Evolutionary conservation across 2,329 filamentous ascomycete species (phyloP).

Genomic region (Claviceps sp.): DNA sequence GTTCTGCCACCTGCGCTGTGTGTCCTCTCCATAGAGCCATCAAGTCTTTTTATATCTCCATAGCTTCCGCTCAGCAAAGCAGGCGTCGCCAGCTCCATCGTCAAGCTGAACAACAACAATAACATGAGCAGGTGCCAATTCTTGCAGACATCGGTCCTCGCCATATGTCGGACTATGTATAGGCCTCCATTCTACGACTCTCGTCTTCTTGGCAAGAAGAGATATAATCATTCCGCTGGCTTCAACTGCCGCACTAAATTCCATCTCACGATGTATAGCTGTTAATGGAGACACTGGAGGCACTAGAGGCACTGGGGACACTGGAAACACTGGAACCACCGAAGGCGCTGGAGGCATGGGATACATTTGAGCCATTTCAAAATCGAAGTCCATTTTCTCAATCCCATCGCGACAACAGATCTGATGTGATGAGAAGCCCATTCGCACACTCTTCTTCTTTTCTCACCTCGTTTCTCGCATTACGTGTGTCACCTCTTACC

Average conservation of each 20-base stretch:
- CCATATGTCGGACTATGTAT: neutral
- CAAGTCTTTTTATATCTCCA: neutral
- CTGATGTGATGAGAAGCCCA: neutral
- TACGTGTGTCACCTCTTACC: neutral
- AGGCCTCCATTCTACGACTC: neutral
- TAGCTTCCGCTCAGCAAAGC: neutral
- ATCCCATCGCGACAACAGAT: neutral
- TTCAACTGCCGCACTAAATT: neutral
- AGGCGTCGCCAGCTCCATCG: neutral
- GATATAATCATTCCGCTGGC: neutral
- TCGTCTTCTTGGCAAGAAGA: neutral
- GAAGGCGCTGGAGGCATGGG: no score
- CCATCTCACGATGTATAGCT: slow-evolving; percentile 17
- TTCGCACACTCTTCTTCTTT: neutral
- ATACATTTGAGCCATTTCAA: slow-evolving; percentile 13
- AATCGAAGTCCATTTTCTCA: neutral
- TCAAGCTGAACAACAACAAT: neutral
- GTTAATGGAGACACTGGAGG: slow-evolving; percentile 4
- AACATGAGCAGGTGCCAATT: neutral
- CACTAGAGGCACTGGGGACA: no score
- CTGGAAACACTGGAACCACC: no score
- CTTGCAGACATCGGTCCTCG: neutral
- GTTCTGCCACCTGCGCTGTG: neutral
- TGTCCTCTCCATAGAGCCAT: neutral
- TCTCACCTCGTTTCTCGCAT: neutral